Evolutionary conservation across 2,329 filamentous ascomycete genomes (phyloP), one percentile per base, ranked within the genome.

Genomic region (Fusarium buharicum): DNA sequence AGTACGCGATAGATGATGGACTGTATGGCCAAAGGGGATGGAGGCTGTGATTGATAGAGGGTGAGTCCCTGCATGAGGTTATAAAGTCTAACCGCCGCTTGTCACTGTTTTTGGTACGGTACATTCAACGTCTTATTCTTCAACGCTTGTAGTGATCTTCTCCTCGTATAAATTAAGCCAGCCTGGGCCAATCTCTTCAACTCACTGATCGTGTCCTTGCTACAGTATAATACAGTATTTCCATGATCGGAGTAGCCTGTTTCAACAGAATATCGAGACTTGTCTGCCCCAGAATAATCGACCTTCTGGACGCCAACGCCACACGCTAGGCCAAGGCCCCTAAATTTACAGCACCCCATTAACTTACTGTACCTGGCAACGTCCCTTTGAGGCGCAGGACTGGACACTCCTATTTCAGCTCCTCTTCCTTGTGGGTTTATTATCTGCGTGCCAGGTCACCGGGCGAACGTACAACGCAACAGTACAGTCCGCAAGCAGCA

Each of bases 341-440:
- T 62, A 57, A 28, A 28, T 18, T n/a, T 20, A 22, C 58, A n/a
- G n/a, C n/a, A n/a, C 22, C 20, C 59, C 58, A 58, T 28, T 30
- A 43, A 27, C 24, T 39, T 22, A 39, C 34, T 37, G 51, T 62
- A 60, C 53, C 62, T 56, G 38, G 62, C 62, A 65, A 65, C 62
- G 55, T 60, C 59, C 52, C 55, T 62, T 63, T 60, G 63, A 65
- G 66, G 66, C 66, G 63, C 66, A 67, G 62, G 50, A 45, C 64
- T 38, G 45, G 43, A 49, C 64, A 66, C 65, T 68, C 65, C 65
- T 68, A 68, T 68, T 68, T 64, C 64, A 58, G 48, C 38, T 54
- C 43, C 56, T 68, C 54, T 56, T 53, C 66, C 54, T 56, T 53
- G 60, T 59, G 64, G 53, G 62, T 44, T 54, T 46, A 59, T 43